Evolutionary conservation across 192 early-diverging fungal species (phyloP), one percentile per base, ranked within the genome.

Genomic region (Paraglomus brasilianum): DNA sequence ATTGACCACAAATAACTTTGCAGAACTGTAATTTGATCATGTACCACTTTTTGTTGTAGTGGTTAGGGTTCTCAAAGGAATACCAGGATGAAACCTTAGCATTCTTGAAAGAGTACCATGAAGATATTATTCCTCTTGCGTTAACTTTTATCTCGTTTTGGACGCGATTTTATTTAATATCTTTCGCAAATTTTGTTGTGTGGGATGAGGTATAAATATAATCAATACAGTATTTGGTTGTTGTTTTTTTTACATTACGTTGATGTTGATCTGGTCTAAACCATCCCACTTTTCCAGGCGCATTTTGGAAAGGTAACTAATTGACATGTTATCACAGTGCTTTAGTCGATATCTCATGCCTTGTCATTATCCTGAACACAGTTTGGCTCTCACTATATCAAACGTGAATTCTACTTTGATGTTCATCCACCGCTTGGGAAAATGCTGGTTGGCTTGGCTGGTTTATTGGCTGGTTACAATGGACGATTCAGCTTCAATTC

Each of bases 401-500:
- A 96, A 62, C 77, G 85, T 22, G 91, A 92, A 47, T 99, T 97
- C 69, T 99, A 97, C 72, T 94, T 94, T 74, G 97, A 99, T 79
- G 96, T 99, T 1, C 97, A 99, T 72, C 97, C 97, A 38, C 96
- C 97, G 5, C 78, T 97, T 63, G 96, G 96, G 47, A 99, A 99
- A 81, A 98, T 98, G 85, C 81, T 99, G 22, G 86, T 95, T 19
- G 95, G 89, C 0, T 75, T 97, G 15, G 85, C 94, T 3, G 97
- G 92, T 44, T 59, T 85, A 0, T 56, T 99, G 22, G 91, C 86
- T 8, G 91, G 93, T 0, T 97, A 91, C 72, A 85, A 97, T 75
- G 96, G 95, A 1, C 77, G 82, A 1, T 98, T 96, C 69, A 80
- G 79, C 6, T 99, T 98, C 72, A 86, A 88, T 19, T 93, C 92